Evolutionary conservation across 768 basidiomycete genomes (phyloP).

Genomic region (Serendipita vermifera): DNA sequence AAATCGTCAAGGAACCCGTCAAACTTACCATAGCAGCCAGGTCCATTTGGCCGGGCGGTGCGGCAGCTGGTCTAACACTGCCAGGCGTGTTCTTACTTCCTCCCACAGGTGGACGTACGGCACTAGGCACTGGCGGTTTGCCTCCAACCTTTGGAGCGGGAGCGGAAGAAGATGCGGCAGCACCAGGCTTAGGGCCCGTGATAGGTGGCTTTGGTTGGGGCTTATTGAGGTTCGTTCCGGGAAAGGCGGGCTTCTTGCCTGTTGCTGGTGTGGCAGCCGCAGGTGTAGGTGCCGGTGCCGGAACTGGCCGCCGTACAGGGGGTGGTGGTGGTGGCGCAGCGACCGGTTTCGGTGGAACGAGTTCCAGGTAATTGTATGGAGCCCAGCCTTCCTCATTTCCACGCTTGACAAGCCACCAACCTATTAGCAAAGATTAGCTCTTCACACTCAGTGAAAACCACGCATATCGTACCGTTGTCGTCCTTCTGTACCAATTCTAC

Average conservation of each 20-base stretch:
- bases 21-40: slow-evolving; percentile 67
- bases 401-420: slow-evolving; percentile 96
- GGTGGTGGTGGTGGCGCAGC: slow-evolving; percentile 57
- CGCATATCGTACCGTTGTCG: slow-evolving; percentile 47
- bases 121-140: slow-evolving; percentile 52
- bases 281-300: slow-evolving; percentile 32
- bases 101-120: slow-evolving; percentile 36
- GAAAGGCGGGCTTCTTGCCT: slow-evolving; percentile 19
- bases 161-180: neutral
- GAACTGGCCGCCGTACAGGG: slow-evolving; percentile 33
- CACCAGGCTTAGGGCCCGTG: slow-evolving; percentile 36
- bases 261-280: slow-evolving; percentile 26
- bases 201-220: slow-evolving; percentile 41
- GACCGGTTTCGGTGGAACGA: slow-evolving; percentile 52
- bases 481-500: slow-evolving; percentile 88
- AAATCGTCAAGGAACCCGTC: neutral
- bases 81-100: slow-evolving; percentile 29
- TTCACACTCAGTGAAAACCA: neutral
- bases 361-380: slow-evolving; percentile 84
- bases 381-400: slow-evolving; percentile 81
- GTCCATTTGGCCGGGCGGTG: slow-evolving; percentile 54
- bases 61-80: slow-evolving; percentile 30
- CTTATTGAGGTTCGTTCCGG: slow-evolving; percentile 26
- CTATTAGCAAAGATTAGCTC: slow-evolving; percentile 14
- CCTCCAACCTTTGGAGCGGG: slow-evolving; percentile 35